phyloP scores from a whole-genome alignment of 2,329 filamentous ascomycete species.

The Paracamarosporium sp. region DNA sequence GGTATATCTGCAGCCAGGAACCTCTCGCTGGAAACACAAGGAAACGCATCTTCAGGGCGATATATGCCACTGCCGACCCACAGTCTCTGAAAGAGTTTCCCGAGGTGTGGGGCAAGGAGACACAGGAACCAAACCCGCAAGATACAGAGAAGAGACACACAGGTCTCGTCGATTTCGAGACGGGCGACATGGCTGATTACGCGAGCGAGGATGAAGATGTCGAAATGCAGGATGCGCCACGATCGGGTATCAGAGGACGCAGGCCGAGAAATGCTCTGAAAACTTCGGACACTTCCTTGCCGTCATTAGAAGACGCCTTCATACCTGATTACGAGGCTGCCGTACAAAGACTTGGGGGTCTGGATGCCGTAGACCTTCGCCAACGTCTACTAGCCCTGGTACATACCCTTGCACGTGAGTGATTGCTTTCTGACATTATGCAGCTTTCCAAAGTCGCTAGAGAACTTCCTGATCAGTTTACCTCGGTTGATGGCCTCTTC shows the following conservation, averaged over 20 bases:
- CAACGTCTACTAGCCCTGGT: constrained; percentile 68
- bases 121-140: constrained; percentile 53
- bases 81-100: constrained; percentile 62
- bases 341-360: constrained; percentile 41
- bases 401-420: constrained; percentile 22
- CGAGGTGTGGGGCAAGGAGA: constrained; percentile 74
- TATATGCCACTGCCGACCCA: constrained; percentile 70
- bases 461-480: constrained; percentile 51
- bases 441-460: constrained; percentile 48
- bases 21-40: constrained; percentile 46
- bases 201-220: constrained; percentile 39
- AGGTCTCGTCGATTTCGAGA: constrained; percentile 62
- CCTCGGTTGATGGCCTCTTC: constrained; percentile 64
- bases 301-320: constrained; percentile 12
- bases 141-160: constrained; percentile 62
- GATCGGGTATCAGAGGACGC: constrained; percentile 1
- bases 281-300: constrained; percentile 6
- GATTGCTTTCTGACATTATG: constrained; percentile 22
- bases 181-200: constrained; percentile 66
- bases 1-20: constrained; percentile 60
- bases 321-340: constrained; percentile 22
- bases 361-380: constrained; percentile 67
- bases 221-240: constrained; percentile 27
- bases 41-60: constrained; percentile 67
- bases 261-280: constrained; percentile 10